Evolutionary conservation across 768 basidiomycete species (phyloP).

Genomic region (Rhizopogon rudus): DNA sequence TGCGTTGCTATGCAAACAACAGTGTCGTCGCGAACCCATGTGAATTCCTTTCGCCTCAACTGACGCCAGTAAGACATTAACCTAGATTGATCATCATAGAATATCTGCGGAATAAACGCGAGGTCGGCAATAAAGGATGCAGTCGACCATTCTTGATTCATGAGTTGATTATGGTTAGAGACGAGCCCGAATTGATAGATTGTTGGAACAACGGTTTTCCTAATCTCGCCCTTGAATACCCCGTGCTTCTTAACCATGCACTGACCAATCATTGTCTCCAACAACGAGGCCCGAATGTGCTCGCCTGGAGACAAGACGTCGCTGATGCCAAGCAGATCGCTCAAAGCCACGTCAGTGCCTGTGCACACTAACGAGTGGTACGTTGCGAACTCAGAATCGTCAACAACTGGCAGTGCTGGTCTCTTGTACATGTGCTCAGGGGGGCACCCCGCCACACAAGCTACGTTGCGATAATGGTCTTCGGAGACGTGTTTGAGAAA

Average conservation of each 20-base stretch:
- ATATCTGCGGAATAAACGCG: not conserved
- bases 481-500: too few species aligned
- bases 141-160: not conserved
- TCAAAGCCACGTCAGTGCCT: not conserved
- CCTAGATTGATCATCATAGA: not conserved
- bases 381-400: too few species aligned
- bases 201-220: not conserved
- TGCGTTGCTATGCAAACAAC: conserved; percentile 10
- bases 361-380: too few species aligned
- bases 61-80: too few species aligned
- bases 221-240: too few species aligned
- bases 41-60: not conserved
- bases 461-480: too few species aligned
- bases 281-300: not conserved
- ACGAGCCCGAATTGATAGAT: not conserved
- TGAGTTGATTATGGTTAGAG: not conserved
- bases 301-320: not conserved
- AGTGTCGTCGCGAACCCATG: conserved; percentile 1
- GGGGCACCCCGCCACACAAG: too few species aligned
- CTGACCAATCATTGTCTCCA: not conserved
- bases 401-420: too few species aligned
- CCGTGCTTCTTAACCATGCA: not conserved
- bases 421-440: too few species aligned
- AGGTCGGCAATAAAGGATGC: not conserved
- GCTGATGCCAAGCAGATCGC: not conserved